Percentiles rank a stretch among this genome's conserved stretches.
phyloP scores from a whole-genome alignment of 1,284 basidiomycete genomes.

The Ustilago shanxiensis region DNA sequence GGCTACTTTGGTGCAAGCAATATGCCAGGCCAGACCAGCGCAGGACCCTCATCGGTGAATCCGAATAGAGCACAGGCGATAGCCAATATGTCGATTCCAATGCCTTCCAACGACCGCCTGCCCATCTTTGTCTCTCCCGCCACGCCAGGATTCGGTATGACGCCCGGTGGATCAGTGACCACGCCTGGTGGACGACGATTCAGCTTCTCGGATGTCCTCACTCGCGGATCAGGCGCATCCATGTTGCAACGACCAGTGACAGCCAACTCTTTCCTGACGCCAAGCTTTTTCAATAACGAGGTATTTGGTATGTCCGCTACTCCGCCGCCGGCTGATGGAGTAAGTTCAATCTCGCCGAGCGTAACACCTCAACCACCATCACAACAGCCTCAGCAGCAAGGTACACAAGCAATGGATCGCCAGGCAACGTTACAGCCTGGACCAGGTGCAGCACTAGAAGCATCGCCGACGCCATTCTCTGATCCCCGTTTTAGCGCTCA shows the following conservation, averaged over 20 bases:
- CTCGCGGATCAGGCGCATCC: slow-evolving; percentile 11
- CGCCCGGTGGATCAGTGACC: slow-evolving; percentile 31
- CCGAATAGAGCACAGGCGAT: slow-evolving; percentile 21
- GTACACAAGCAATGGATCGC: slow-evolving; percentile 4
- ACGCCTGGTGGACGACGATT: slow-evolving; percentile 46
- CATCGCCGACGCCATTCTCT: slow-evolving; percentile 1
- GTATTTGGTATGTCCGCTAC: slow-evolving; percentile 13
- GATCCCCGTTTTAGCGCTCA: background rate
- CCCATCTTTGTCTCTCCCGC: slow-evolving; percentile 39
- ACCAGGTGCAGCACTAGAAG: background rate
- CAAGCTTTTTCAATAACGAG: slow-evolving; percentile 21
- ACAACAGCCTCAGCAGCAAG: slow-evolving; percentile 10
- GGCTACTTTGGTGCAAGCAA: slow-evolving; percentile 1
- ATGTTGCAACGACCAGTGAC: slow-evolving; percentile 33
- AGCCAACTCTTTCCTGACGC: slow-evolving; percentile 24
- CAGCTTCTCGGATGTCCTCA: slow-evolving; percentile 48
- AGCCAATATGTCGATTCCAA: slow-evolving; percentile 40
- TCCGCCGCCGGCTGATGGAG: background rate
- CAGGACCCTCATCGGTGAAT: background rate
- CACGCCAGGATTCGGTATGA: slow-evolving; percentile 36
- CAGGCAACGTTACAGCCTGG: background rate
- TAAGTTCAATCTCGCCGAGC: slow-evolving; percentile 14
- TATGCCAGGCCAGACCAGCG: background rate
- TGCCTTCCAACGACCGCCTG: slow-evolving; percentile 34
- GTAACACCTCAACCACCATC: slow-evolving; percentile 21